phyloP scores from a whole-genome alignment of 371 early-diverging fungal species.

The Apophysomyces elegans region DNA sequence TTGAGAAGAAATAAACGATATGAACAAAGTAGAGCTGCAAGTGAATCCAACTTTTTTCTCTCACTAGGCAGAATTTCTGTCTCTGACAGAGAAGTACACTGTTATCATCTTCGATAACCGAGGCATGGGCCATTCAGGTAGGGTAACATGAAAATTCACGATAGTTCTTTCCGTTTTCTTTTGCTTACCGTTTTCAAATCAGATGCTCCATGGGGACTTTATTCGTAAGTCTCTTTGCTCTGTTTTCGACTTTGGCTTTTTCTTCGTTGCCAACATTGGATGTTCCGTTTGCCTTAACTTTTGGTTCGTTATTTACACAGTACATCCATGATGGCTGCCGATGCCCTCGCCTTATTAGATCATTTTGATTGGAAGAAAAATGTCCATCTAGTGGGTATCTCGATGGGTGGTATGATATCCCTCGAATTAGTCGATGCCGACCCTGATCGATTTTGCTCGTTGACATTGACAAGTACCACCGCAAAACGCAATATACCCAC shows the following conservation, averaged over 20 bases:
- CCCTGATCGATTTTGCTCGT: constrained; percentile 41
- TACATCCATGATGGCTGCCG: constrained; percentile 72
- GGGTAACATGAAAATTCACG: not conserved
- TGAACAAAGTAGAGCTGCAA: no score
- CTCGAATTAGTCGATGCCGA: constrained; percentile 55
- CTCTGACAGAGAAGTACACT: constrained; percentile 62
- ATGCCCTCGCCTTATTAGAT: constrained; percentile 64
- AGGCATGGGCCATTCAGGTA: constrained; percentile 69
- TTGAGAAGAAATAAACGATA: not conserved
- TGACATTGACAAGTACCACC: constrained; percentile 51
- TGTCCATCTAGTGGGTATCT: constrained; percentile 73
- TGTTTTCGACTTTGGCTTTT: no score
- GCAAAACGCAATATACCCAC: constrained; percentile 48
- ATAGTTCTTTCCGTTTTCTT: constrained; percentile 7
- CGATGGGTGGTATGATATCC: constrained; percentile 83
- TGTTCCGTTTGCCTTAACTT: no score
- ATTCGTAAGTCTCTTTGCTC: constrained; percentile 32
- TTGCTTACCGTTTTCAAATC: not conserved
- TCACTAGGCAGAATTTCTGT: constrained; percentile 61
- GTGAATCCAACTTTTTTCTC: no score
- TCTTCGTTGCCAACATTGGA: no score
- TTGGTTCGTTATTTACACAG: constrained; percentile 23
- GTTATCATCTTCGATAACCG: constrained; percentile 83
- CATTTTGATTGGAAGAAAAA: constrained; percentile 65
- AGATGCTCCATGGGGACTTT: constrained; percentile 54